Percentiles rank a stretch among this genome's conserved stretches.
Evolutionary conservation across 805 yeast species (phyloP).

Genomic region (Nakazawaea sp.): DNA sequence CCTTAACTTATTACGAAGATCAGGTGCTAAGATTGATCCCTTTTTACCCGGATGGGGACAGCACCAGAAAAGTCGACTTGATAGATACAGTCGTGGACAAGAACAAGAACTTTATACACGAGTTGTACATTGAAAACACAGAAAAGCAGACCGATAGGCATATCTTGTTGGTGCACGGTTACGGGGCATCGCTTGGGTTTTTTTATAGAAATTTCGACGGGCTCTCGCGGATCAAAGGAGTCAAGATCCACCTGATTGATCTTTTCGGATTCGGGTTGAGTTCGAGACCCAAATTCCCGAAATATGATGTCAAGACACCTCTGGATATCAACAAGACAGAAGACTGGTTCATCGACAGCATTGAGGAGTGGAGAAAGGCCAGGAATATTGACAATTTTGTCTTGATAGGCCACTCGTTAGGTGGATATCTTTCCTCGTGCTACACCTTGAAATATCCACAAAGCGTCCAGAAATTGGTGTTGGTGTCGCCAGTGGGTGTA

Average conservation of each 20-base stretch:
- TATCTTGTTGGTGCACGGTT: conserved; percentile 81
- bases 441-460: conserved; percentile 48
- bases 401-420: conserved; percentile 74
- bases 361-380: conserved; percentile 58
- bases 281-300: conserved; percentile 40
- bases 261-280: conserved; percentile 69
- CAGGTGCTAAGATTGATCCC: conserved; percentile 50
- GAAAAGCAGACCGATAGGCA: conserved; percentile 25
- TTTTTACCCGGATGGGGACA: conserved; percentile 49
- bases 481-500: conserved; percentile 74
- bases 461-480: conserved; percentile 42
- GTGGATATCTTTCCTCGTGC: conserved; percentile 67
- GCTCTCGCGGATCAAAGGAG: conserved; percentile 44
- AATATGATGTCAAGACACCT: conserved; percentile 18
- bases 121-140: conserved; percentile 49
- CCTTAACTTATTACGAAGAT: conserved; percentile 24
- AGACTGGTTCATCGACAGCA: conserved; percentile 48
- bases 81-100: conserved; percentile 46
- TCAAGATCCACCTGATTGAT: conserved; percentile 61
- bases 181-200: conserved; percentile 84
- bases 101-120: conserved; percentile 56
- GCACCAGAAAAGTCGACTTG: conserved; percentile 34
- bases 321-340: conserved; percentile 41
- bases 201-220: conserved; percentile 63
- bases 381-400: conserved; percentile 44